Evolutionary conservation across 163 green algal species (phyloP).

Genomic region (Scenedesmus sp.): DNA sequence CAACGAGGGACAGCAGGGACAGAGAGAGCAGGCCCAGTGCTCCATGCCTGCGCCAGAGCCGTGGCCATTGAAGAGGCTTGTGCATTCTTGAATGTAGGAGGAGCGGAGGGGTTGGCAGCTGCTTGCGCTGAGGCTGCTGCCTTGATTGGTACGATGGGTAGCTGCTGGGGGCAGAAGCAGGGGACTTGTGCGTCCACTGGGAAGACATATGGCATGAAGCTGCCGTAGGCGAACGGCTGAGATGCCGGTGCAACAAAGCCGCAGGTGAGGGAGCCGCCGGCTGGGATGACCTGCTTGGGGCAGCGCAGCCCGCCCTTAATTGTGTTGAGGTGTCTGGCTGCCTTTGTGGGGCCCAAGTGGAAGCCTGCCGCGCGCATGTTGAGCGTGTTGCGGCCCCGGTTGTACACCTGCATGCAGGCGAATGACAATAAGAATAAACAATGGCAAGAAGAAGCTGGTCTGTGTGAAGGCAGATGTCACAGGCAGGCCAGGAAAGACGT

Average conservation of each 20-base stretch:
- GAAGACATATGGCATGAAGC: conserved; percentile 18
- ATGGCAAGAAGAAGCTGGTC: not conserved
- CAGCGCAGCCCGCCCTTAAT: conserved; percentile 27
- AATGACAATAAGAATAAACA: not conserved
- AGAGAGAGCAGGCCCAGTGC: not conserved
- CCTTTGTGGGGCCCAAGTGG: not conserved
- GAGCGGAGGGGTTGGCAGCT: not conserved
- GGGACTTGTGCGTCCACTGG: not conserved
- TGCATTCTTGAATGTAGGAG: not conserved
- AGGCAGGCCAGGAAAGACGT: no score
- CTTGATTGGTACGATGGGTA: not conserved
- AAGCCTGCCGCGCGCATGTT: conserved; percentile 25
- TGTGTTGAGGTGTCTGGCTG: not conserved
- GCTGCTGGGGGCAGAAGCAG: conserved; percentile 27
- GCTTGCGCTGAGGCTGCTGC: not conserved
- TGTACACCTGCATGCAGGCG: not conserved
- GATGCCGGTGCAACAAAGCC: conserved; percentile 32
- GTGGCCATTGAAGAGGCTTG: not conserved
- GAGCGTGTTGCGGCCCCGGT: not conserved
- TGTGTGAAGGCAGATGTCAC: no score
- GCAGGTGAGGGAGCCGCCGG: conserved; percentile 10
- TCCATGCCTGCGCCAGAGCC: conserved; percentile 25
- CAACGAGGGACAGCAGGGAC: not conserved
- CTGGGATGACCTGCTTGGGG: conserved; percentile 36
- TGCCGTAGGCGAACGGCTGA: not conserved